phyloP scores from a whole-genome alignment of 176 grass and related monocot genomes.

The Carex scoparia region DNA sequence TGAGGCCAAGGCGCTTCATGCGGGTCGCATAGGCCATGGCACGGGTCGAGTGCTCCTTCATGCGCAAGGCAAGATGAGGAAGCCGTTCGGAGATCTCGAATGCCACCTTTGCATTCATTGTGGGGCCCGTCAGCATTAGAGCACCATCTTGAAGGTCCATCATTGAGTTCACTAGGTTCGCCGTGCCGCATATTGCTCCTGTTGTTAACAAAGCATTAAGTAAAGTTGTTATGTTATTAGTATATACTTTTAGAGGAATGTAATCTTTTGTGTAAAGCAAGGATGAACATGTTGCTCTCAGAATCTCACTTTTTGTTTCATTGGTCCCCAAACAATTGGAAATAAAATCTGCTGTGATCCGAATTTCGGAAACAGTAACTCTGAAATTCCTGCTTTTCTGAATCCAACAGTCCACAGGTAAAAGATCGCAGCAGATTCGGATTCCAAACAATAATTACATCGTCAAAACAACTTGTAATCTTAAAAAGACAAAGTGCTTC shows the following conservation, averaged over 20 bases:
- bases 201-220: background rate
- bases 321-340: background rate
- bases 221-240: background rate
- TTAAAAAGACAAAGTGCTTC: background rate
- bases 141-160: slow-evolving; percentile 87
- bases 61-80: slow-evolving; percentile 77
- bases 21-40: slow-evolving; percentile 59
- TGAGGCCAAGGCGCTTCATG: slow-evolving; percentile 59
- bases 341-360: too few relatives aligned
- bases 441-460: background rate
- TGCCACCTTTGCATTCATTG: slow-evolving; percentile 97
- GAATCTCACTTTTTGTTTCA: background rate
- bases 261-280: background rate
- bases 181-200: slow-evolving; percentile 88
- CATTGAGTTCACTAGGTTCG: slow-evolving; percentile 84
- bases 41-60: slow-evolving; percentile 86
- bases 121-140: slow-evolving; percentile 82
- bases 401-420: too few relatives aligned
- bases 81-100: slow-evolving; percentile 85
- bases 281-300: background rate
- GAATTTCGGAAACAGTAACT: too few relatives aligned
- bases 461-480: background rate
- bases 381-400: too few relatives aligned
- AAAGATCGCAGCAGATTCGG: too few relatives aligned
- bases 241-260: background rate